These are phyloP conservation scores for Lachnellula hyalina DNA, from an alignment of 2,329 filamentous ascomycete species.

Conservation along the genomic window DNA sequence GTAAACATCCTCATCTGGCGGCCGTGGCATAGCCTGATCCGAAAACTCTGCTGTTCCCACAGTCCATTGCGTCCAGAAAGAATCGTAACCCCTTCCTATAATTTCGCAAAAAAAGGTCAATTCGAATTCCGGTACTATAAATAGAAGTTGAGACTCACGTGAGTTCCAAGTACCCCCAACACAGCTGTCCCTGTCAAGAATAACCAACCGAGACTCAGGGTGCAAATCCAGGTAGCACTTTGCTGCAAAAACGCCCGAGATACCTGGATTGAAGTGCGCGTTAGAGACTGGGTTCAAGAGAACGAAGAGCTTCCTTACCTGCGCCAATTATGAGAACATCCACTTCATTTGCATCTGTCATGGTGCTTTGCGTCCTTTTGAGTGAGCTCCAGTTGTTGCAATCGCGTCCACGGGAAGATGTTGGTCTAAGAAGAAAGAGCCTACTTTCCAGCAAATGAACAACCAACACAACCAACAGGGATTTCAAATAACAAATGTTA, in stretches of 20 bases:
- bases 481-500: no score
- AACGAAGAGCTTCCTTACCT: neutral
- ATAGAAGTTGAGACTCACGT: neutral
- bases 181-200: conserved; percentile 9
- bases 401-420: no score
- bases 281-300: neutral
- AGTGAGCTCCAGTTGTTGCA: neutral
- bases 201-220: neutral
- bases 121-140: neutral
- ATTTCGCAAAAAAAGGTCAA: neutral
- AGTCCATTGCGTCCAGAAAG: conserved; percentile 32
- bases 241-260: conserved; percentile 8
- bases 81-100: conserved; percentile 24
- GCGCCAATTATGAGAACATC: conserved; percentile 3
- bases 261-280: neutral
- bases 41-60: conserved; percentile 28
- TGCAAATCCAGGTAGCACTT: conserved; percentile 7
- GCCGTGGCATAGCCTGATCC: conserved; percentile 27
- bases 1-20: conserved; percentile 22
- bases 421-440: no score
- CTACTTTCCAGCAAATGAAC: no score
- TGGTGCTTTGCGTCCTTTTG: neutral
- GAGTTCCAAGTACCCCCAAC: conserved; percentile 8
- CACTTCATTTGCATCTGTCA: neutral
- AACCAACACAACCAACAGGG: no score